Conservation (phyloP, 805 yeast genomes). For the Myxozyma geophila region DNA sequence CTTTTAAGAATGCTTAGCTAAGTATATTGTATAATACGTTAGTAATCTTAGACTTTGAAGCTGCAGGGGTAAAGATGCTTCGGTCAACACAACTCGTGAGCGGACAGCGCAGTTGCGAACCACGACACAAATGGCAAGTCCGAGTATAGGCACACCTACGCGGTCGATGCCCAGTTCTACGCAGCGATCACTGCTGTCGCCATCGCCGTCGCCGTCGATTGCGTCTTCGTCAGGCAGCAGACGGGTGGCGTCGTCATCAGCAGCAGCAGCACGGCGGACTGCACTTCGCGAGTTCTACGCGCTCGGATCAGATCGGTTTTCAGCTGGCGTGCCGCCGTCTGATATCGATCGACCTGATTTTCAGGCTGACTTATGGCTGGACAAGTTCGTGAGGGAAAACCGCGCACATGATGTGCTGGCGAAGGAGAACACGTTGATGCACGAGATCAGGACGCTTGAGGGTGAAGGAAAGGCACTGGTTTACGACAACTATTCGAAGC, state of each 20-base stretch:
- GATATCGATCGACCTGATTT: constrained; percentile 36
- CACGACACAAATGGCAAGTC: not conserved
- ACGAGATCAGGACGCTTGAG: constrained; percentile 38
- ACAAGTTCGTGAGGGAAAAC: constrained; percentile 25
- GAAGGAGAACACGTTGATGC: constrained; percentile 31
- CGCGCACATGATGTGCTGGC: constrained; percentile 21
- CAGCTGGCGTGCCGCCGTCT: constrained; percentile 31
- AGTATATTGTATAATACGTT: not conserved
- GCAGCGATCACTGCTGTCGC: not conserved
- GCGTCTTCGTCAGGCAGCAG: not conserved
- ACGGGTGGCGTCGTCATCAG: constrained; percentile 16
- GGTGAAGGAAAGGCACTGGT: constrained; percentile 41
- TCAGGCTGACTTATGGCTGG: constrained; percentile 26
- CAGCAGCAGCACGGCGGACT: constrained; percentile 36
- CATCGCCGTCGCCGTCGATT: not conserved
- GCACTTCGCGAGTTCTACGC: constrained; percentile 40
- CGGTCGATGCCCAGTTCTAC: not conserved
- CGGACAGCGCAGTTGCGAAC: not conserved
- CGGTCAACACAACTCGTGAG: not conserved
- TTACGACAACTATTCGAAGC: constrained; percentile 39
- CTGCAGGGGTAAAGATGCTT: not conserved
- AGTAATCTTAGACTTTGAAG: not conserved
- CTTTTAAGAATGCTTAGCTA: not conserved
- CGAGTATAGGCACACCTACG: not conserved
- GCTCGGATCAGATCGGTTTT: constrained; percentile 29